Percentiles rank a stretch among this genome's conserved stretches.
Conservation (phyloP, 2,329 filamentous ascomycete genomes). For the Ceratocystis albifundus region DNA sequence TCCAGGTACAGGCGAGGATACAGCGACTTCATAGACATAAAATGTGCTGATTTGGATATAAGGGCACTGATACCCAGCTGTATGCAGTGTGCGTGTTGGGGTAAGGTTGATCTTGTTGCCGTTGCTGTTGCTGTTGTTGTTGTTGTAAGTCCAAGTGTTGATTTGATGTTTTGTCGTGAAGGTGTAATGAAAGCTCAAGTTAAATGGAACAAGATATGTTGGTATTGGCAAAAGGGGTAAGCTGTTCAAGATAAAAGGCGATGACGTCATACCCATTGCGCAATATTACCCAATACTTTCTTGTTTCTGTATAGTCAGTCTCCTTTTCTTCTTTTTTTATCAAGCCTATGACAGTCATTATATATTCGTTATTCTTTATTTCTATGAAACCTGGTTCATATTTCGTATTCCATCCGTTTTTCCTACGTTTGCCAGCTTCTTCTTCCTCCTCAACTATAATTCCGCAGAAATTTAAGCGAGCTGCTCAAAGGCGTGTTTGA, state of each 20-base stretch:
- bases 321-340: not conserved
- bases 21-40: not conserved
- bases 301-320: not conserved
- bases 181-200: not conserved
- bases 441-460: not conserved
- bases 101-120: no score
- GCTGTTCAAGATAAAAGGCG: not conserved
- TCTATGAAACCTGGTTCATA: not conserved
- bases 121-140: no score
- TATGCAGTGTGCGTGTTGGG: no score
- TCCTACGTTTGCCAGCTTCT: not conserved
- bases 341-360: conserved; percentile 7
- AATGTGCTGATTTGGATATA: no score
- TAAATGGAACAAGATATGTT: not conserved
- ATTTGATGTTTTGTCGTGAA: not conserved
- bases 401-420: not conserved
- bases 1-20: not conserved
- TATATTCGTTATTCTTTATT: conserved; percentile 16
- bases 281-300: not conserved
- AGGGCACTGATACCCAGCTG: no score
- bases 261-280: not conserved
- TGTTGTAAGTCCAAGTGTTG: not conserved
- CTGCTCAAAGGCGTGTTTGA: conserved; percentile 97
- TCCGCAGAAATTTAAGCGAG: conserved; percentile 57
- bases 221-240: no score